phyloP scores from a whole-genome alignment of 2,329 filamentous ascomycete genomes.

The Pseudocercospora macadamiae region DNA sequence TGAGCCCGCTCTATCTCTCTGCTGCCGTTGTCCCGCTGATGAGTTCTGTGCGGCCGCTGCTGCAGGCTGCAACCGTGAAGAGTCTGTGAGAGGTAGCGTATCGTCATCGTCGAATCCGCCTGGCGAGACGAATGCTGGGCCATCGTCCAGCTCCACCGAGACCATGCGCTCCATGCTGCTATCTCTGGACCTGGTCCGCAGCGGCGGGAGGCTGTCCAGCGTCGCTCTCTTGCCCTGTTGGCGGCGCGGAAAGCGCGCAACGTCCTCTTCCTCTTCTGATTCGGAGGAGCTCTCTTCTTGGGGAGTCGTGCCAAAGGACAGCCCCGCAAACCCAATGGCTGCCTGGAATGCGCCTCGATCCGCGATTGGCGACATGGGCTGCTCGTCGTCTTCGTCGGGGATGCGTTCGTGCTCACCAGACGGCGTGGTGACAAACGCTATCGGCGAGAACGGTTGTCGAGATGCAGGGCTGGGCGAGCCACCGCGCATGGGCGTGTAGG shows the following conservation, averaged over 20 bases:
- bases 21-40: conserved; percentile 49
- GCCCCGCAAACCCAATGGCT: conserved; percentile 52
- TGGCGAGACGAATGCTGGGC: conserved; percentile 58
- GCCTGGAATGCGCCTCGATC: conserved; percentile 52
- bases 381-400: conserved; percentile 41
- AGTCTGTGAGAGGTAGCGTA: conserved; percentile 63
- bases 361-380: conserved; percentile 47
- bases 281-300: conserved; percentile 25
- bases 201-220: conserved; percentile 33
- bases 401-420: conserved; percentile 37
- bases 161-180: conserved; percentile 34
- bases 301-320: conserved; percentile 41
- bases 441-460: conserved; percentile 24
- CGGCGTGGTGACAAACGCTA: conserved; percentile 43
- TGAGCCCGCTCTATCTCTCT: conserved; percentile 41
- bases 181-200: conserved; percentile 30
- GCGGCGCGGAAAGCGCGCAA: conserved; percentile 19
- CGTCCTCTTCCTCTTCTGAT: conserved; percentile 25
- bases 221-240: conserved; percentile 21
- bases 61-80: conserved; percentile 56
- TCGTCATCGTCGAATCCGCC: conserved; percentile 52
- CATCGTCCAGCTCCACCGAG: conserved; percentile 56
- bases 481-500: conserved; percentile 56
- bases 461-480: conserved; percentile 54
- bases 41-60: conserved; percentile 41